phyloP scores from a whole-genome alignment of 2,329 filamentous ascomycete species.

The Penicillium sp. region DNA sequence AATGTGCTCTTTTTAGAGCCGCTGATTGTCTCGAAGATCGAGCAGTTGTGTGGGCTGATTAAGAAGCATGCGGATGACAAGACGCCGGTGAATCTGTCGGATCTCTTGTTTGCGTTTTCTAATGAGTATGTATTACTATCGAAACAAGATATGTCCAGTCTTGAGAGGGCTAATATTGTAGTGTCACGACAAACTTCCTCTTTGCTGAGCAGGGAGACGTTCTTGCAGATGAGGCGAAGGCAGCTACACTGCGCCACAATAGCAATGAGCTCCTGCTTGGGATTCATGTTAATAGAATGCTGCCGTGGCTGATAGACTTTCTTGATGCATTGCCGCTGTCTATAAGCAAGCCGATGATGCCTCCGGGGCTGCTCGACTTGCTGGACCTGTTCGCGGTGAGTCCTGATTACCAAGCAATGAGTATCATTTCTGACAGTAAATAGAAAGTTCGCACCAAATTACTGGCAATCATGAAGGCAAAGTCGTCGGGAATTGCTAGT shows the following conservation, averaged over 20 bases:
- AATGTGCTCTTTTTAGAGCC: slow-evolving; percentile 24
- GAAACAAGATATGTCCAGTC: background rate
- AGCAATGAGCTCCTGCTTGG: slow-evolving; percentile 24
- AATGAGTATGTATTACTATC: slow-evolving; percentile 26
- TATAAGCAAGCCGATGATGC: slow-evolving; percentile 21
- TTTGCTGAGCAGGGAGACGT: slow-evolving; percentile 25
- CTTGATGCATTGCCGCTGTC: slow-evolving; percentile 21
- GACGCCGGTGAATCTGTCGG: slow-evolving; percentile 22
- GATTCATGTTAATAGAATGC: slow-evolving; percentile 30
- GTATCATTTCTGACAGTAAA: background rate
- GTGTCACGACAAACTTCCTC: slow-evolving; percentile 27
- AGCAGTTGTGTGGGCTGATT: slow-evolving; percentile 17
- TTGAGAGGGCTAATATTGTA: slow-evolving; percentile 13
- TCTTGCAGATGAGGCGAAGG: slow-evolving; percentile 21
- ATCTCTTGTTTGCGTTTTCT: slow-evolving; percentile 26
- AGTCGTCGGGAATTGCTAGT: slow-evolving; percentile 7
- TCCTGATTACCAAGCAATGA: background rate
- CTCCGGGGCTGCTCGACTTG: slow-evolving; percentile 23
- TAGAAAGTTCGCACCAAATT: slow-evolving; percentile 24
- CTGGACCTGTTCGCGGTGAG: slow-evolving; percentile 18
- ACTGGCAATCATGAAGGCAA: slow-evolving; percentile 13
- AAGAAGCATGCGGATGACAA: slow-evolving; percentile 3
- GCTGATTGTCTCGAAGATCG: slow-evolving; percentile 23
- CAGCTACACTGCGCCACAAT: slow-evolving; percentile 24
- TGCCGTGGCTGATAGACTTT: slow-evolving; percentile 25